These are phyloP conservation scores for Hordeum vulgare DNA, from an alignment of 176 grass and related monocot species.

Conservation along the genomic window MorexV3_pseudomolecules_assembly NC_058521.1:429501492-429501991, in stretches of 20 bases:
- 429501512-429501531: constrained; percentile 74
- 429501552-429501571: constrained; percentile 50
- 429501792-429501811: neutral
- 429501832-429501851: constrained; percentile 12
- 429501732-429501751: constrained; percentile 11
- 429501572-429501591: constrained; percentile 38
- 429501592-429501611: constrained; percentile 47
- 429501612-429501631: constrained; percentile 34
- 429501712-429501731: neutral
- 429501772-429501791: neutral
- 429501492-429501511: constrained; percentile 48
- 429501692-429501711: constrained; percentile 10
- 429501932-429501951: too few species aligned
- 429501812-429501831: neutral
- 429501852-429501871: neutral
- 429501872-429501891: neutral
- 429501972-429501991: too few species aligned
- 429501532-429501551: constrained; percentile 40
- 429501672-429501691: neutral
- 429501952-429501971: too few species aligned
- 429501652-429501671: neutral
- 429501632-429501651: constrained; percentile 24
- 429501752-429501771: neutral
- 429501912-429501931: too few species aligned
- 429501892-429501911: neutral